Evolutionary conservation across 257 asterid genomes (phyloP).

Genomic region (Plantago major): DNA sequence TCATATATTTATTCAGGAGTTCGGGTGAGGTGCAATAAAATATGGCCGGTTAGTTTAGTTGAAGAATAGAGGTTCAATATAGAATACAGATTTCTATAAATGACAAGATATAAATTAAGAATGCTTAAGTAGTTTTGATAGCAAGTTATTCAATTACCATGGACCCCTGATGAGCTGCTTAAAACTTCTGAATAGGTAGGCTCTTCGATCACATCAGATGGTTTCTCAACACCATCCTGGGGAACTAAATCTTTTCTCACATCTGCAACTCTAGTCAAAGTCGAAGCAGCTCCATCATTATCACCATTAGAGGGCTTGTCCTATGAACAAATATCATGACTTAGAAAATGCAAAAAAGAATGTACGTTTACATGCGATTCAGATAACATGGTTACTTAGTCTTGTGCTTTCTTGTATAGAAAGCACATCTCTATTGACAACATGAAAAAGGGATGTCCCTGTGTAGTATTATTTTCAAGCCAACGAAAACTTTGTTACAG

Average conservation of each 20-base stretch:
- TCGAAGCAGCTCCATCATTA: slow-evolving; percentile 6
- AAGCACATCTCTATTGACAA: neutral
- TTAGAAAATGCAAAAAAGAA: neutral
- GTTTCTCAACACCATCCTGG: neutral
- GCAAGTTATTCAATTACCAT: slow-evolving; percentile 12
- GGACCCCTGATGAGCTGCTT: slow-evolving; percentile 4
- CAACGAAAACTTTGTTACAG: no score
- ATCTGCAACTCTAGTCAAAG: slow-evolving; percentile 11
- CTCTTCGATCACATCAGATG: slow-evolving; percentile 5
- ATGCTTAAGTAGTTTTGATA: neutral
- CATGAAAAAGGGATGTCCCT: neutral
- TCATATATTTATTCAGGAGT: no score
- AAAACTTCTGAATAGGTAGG: neutral
- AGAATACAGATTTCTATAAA: neutral
- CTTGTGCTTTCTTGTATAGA: neutral
- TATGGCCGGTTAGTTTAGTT: neutral
- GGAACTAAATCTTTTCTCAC: neutral
- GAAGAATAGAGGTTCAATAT: neutral
- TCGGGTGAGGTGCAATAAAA: no score
- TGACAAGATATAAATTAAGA: neutral
- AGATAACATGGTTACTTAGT: neutral
- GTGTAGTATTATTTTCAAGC: no score
- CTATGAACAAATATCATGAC: slow-evolving; percentile 16
- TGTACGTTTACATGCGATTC: neutral
- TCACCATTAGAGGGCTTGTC: neutral